Evolutionary conservation across 169 alveolate species (phyloP), one percentile per base, ranked within the genome.

Genomic region (Plasmodium inui): DNA sequence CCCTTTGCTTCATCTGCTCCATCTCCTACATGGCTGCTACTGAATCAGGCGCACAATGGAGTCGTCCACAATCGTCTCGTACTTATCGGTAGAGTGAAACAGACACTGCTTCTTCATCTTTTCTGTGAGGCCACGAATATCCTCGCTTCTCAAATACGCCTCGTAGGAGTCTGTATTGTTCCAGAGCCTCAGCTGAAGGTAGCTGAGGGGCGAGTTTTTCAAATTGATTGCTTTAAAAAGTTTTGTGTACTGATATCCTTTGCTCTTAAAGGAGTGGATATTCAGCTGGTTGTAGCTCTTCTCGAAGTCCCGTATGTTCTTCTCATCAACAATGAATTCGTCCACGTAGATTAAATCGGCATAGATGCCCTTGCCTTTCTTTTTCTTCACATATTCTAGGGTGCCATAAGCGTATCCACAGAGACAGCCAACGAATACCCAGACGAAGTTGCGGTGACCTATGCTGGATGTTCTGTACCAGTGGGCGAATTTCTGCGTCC

Each of bases 331-430:
- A 46, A 81, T 92, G 70, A 93, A 96, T 26, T 93, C 97, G 44
- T 85, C 96, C 19, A 96, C 83, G 55, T 57, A 83, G 55, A 94
- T 96, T 67, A 95, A 73, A 82, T 96, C 96, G 17, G 93, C 96
- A 92, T 96, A 94, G 84, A 96, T 92, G n/a, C 96, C 98, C 67
- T 96, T 96, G 44, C 90, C 84, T 19, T 85, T 95, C 17, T 88
- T 84, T 22, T 96, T 85, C 26, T 92, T 80, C 9, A 72, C 55
- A 50, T 95, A 92, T 61, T 67, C 86, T 12, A 73, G 57, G 17
- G 44, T 82, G 26, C 98, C 98, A 30, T 91, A 92, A 41, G 95
- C 81, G n/a, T 94, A 84, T 28, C 98, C 98, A 73, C 96, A 92
- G n/a, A 85, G 57, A 6, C 92, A 92, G 1, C 98, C 98, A 26